A percentile compares a stretch with the other conserved stretches of the same genome.
Conservation (phyloP, 768 basidiomycete genomes). For the Phlegmacium glaucopus region DNA sequence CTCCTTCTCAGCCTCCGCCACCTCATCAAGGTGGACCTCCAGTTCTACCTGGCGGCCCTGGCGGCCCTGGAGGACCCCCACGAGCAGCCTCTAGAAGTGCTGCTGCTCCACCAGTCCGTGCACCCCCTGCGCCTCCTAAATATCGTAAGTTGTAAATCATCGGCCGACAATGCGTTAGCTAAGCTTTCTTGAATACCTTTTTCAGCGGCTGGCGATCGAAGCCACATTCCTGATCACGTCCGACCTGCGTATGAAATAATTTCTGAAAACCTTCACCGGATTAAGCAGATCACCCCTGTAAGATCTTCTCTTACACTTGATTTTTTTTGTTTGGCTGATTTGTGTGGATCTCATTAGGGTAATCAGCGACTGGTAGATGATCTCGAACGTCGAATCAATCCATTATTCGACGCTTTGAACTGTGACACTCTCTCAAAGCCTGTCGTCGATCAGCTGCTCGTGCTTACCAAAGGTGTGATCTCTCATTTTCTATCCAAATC, state of each 20-base stretch:
- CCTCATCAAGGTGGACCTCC: slow-evolving; percentile 23
- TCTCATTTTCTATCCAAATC: not conserved
- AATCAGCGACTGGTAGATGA: slow-evolving; percentile 86
- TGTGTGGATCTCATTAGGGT: slow-evolving; percentile 49
- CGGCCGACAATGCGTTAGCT: not conserved
- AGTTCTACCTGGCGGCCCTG: slow-evolving; percentile 29
- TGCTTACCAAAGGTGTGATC: slow-evolving; percentile 68
- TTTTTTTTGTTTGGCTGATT: not conserved
- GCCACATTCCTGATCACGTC: slow-evolving; percentile 79
- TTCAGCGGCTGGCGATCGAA: slow-evolving; percentile 83
- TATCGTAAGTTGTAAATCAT: slow-evolving; percentile 37
- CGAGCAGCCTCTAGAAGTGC: slow-evolving; percentile 20
- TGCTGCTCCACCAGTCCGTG: slow-evolving; percentile 14
- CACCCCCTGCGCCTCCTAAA: slow-evolving; percentile 32
- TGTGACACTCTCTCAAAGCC: slow-evolving; percentile 73
- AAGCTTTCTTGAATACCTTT: slow-evolving; percentile 10
- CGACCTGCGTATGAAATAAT: slow-evolving; percentile 67
- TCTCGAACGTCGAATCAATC: slow-evolving; percentile 80
- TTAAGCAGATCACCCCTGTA: slow-evolving; percentile 78
- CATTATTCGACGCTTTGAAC: slow-evolving; percentile 89
- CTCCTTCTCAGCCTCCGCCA: slow-evolving; percentile 22
- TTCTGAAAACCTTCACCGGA: slow-evolving; percentile 53
- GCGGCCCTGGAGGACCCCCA: slow-evolving; percentile 29
- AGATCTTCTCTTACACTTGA: slow-evolving; percentile 25
- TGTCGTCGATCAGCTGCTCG: slow-evolving; percentile 68